These are phyloP conservation scores for Rosa chinensis DNA, from an alignment of 306 rosid species.

Conservation along the genomic window DNA sequence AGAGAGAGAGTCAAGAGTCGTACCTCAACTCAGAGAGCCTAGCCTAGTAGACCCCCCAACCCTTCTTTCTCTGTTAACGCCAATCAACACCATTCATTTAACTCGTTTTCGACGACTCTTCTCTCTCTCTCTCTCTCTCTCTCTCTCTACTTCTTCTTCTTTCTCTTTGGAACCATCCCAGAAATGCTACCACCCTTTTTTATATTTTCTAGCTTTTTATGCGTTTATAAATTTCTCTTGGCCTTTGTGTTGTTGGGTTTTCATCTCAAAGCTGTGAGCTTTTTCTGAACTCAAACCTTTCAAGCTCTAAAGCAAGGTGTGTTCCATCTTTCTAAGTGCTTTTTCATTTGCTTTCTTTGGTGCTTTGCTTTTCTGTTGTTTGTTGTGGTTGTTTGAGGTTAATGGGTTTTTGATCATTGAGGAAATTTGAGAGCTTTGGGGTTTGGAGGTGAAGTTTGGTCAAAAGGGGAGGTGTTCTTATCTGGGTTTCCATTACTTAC, in stretches of 20 bases:
- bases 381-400: neutral
- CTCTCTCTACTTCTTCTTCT: constrained; percentile 7
- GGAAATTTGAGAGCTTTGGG: neutral
- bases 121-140: neutral
- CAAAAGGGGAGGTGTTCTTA: neutral
- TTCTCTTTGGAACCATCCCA: constrained; percentile 22
- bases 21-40: neutral
- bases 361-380: constrained; percentile 1
- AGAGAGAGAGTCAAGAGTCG: neutral
- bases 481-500: neutral
- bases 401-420: constrained; percentile 1
- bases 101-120: constrained; percentile 45
- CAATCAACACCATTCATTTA: neutral
- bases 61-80: constrained; percentile 7
- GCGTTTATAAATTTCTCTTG: neutral
- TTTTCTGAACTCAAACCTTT: constrained; percentile 8
- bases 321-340: neutral
- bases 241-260: constrained; percentile 10
- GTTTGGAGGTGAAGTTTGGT: neutral
- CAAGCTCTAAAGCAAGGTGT: constrained; percentile 27
- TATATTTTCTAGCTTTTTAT: neutral
- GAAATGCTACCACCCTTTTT: neutral
- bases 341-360: neutral
- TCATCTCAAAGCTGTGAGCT: neutral
- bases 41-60: neutral